Evolutionary conservation across 305 asterid species (phyloP).

Genomic region (Solanum hybrid): DNA sequence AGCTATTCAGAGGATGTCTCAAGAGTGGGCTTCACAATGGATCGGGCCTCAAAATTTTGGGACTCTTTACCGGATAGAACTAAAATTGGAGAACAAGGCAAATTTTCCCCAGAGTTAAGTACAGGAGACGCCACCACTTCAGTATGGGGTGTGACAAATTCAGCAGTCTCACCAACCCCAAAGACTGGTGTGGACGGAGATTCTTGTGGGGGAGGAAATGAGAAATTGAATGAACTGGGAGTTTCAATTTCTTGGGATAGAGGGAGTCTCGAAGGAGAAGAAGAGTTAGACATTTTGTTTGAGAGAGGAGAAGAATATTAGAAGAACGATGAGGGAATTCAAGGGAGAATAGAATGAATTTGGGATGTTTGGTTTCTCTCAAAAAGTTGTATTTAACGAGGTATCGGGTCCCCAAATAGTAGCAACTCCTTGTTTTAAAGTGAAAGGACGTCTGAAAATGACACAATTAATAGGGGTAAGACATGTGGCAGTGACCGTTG

Average conservation of each 20-base stretch:
- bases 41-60: neutral
- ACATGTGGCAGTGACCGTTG: neutral
- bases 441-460: neutral
- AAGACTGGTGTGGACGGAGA: neutral
- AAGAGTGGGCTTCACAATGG: neutral
- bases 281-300: no score
- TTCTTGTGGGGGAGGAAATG: neutral
- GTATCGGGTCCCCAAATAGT: no score
- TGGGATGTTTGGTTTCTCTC: no score
- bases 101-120: neutral
- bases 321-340: neutral
- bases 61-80: no score
- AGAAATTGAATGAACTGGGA: neutral
- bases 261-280: no score
- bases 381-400: no score
- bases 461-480: neutral
- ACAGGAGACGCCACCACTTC: neutral
- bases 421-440: neutral
- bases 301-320: neutral
- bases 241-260: neutral
- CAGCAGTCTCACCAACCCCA: neutral
- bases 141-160: neutral
- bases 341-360: neutral
- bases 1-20: neutral
- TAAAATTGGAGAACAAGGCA: neutral